Conservation (phyloP, 2,329 filamentous ascomycete genomes). For the Epichloe coenophiala region DNA sequence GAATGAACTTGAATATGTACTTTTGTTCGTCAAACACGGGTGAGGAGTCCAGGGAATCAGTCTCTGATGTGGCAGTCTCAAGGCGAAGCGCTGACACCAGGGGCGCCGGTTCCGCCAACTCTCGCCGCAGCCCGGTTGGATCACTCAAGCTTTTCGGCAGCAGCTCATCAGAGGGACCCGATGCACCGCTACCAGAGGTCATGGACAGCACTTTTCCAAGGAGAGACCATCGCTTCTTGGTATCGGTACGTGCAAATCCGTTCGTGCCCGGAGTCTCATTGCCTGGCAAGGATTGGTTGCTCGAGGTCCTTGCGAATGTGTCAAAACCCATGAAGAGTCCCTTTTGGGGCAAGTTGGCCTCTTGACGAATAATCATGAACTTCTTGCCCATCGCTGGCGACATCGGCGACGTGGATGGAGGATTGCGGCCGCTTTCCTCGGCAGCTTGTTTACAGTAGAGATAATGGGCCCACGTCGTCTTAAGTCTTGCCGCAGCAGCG, state of each 20-base stretch:
- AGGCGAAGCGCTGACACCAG: constrained; percentile 9
- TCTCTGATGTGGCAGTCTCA: constrained; percentile 29
- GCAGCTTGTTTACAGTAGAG: constrained; percentile 59
- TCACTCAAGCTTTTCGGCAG: background rate
- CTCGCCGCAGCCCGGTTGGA: background rate
- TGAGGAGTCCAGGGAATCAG: constrained; percentile 40
- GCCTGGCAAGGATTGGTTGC: constrained; percentile 10
- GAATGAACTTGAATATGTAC: constrained; percentile 62
- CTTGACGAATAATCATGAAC: constrained; percentile 79
- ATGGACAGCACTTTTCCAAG: constrained; percentile 48
- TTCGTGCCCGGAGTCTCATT: constrained; percentile 14
- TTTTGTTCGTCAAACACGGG: constrained; percentile 40
- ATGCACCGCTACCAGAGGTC: constrained; percentile 11
- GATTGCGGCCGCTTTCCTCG: constrained; percentile 37
- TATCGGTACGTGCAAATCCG: constrained; percentile 20
- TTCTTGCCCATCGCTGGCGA: constrained; percentile 73
- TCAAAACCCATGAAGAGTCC: constrained; percentile 39
- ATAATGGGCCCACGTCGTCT: constrained; percentile 66
- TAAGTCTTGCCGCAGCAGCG: constrained; percentile 52
- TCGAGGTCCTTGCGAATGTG: constrained; percentile 22
- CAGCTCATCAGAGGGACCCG: background rate
- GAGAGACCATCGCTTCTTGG: constrained; percentile 50
- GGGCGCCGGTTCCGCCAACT: background rate
- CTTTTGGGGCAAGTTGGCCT: constrained; percentile 36
- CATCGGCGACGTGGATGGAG: constrained; percentile 67